Evolutionary conservation across 2,329 filamentous ascomycete species (phyloP).

Genomic region (Beauveria brongniartii): DNA sequence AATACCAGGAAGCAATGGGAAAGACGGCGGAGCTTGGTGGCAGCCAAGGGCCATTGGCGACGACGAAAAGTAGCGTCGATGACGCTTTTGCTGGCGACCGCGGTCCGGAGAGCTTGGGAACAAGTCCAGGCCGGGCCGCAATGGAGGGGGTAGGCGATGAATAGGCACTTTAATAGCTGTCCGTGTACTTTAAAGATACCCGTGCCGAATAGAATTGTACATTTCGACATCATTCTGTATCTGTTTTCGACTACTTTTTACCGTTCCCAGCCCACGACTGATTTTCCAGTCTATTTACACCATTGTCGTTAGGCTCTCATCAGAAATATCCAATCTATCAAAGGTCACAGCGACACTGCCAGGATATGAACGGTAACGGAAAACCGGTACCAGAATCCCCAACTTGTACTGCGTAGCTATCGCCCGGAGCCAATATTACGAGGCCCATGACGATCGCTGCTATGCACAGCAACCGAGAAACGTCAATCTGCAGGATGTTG

Average conservation of each 20-base stretch:
- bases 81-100: slow-evolving; percentile 23
- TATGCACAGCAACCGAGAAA: background rate
- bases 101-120: slow-evolving; percentile 29
- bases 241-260: background rate
- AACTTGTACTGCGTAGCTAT: no score
- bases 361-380: background rate
- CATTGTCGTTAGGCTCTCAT: background rate
- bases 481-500: background rate
- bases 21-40: slow-evolving; percentile 14
- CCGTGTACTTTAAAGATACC: background rate
- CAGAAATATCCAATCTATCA: background rate
- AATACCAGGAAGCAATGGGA: slow-evolving; percentile 39
- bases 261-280: background rate
- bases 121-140: slow-evolving; percentile 19
- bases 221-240: background rate
- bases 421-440: no score
- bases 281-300: background rate
- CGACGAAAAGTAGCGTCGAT: slow-evolving; percentile 16
- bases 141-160: background rate
- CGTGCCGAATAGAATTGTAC: background rate
- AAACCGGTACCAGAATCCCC: background rate
- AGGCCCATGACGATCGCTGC: background rate
- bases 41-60: background rate
- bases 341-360: background rate
- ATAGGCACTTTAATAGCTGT: background rate